These are phyloP conservation scores for Mycena latifolia DNA, from an alignment of 768 basidiomycete genomes.

Conservation along the genomic window DNA sequence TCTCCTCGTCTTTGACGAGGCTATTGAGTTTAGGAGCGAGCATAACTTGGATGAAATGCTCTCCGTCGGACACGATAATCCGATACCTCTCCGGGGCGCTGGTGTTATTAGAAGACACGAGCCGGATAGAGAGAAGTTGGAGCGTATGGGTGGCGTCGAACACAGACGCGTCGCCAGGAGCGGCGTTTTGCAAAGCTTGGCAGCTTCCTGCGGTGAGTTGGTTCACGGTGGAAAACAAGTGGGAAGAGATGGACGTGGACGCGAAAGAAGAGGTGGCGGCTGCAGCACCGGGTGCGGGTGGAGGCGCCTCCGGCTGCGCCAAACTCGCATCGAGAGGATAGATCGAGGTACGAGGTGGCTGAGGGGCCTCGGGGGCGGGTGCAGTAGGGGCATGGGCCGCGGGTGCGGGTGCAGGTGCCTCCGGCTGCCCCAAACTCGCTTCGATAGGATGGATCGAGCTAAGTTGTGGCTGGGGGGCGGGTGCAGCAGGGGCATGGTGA, in stretches of 20 bases:
- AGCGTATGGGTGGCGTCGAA: conserved; percentile 65
- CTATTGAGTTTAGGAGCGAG: conserved; percentile 91
- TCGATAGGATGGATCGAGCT: conserved; percentile 83
- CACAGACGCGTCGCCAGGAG: conserved; percentile 56
- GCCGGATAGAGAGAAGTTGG: conserved; percentile 89
- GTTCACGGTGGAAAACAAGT: conserved; percentile 27
- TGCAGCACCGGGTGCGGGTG: too few relatives aligned
- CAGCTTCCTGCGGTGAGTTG: conserved; percentile 74
- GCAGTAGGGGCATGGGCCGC: conserved; percentile 31
- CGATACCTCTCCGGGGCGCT: conserved; percentile 70
- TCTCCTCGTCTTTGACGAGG: conserved; percentile 71
- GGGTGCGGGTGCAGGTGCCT: neutral
- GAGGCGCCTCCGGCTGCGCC: too few relatives aligned
- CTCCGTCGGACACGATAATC: conserved; percentile 92
- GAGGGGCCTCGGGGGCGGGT: conserved; percentile 32
- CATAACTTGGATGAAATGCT: conserved; percentile 92
- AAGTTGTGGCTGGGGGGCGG: conserved; percentile 41
- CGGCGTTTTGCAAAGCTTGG: conserved; percentile 58
- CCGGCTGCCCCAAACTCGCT: conserved; percentile 48
- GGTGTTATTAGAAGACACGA: conserved; percentile 61
- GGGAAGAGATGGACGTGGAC: conserved; percentile 40
- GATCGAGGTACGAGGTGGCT: conserved; percentile 49
- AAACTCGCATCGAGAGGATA: conserved; percentile 96
- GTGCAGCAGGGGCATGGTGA: too few relatives aligned
- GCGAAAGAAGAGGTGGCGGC: too few relatives aligned